Base-by-base conservation (phyloP, 1,284 basidiomycete genomes). In the Trichosporon coremiiforme region DNA sequence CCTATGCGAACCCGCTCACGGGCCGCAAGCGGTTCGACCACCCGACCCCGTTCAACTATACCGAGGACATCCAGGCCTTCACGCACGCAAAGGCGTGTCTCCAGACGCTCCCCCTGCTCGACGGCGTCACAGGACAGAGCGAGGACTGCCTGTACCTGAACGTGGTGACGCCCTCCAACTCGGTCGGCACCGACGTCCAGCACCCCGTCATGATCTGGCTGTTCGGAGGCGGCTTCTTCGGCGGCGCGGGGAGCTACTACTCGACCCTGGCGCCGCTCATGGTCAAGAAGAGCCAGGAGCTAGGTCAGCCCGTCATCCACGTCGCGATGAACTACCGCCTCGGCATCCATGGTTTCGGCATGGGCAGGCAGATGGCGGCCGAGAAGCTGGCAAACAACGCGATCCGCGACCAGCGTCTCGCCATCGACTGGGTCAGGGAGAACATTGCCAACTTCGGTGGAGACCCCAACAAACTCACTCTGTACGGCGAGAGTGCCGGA, bases 391-490 rank as follows among this genome's bases (percentile, higher is more conserved):
- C 77, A 22, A 84, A 84, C 68, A 75, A 84, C 9, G 84, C 83
- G n/a, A 66, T 84, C n/a, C 73, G 75, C 64, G 86, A 87, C 72
- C 84, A 86, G 68, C 76, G 82, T 2, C 76, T 84, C 29, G 85
- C 82, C 0, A 77, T 87, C 4, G 74, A 85, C 68, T 87, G 86
- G 86, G 82, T 87, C 0, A 82, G 85, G 41, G 60, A 82, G 65
- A 83, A 86, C 71, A 85, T 87, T 66, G 74, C 73, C 41, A 76
- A 75, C 1, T 87, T 86, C 70, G 86, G 86, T 4, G 87, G 87
- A 17, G 82, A 86, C 70, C 75, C 77, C 17, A 70, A 73, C n/a
- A 82, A 83, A 72, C 77, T 83, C 1, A 84, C 82, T 1, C 74
- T 83, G 20, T 79, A 78, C 71, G 84, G 84, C 12, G 77, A 84